Conservation (phyloP, 2,329 filamentous ascomycete genomes). For the Hansfordia pulvinata region DNA sequence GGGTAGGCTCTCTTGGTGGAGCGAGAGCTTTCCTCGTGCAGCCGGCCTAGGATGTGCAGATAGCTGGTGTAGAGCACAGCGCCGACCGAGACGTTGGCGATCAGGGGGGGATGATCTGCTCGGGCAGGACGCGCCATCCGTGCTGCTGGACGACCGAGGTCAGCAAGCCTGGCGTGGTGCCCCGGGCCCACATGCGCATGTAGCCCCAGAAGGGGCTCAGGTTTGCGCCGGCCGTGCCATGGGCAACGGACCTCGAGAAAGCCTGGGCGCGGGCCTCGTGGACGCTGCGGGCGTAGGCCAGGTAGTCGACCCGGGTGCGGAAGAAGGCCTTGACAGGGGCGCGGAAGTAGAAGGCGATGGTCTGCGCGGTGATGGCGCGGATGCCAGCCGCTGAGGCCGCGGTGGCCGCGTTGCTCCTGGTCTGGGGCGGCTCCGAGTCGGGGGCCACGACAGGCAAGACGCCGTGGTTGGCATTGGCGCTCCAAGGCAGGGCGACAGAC, state of each 20-base stretch:
- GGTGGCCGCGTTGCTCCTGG: constrained; percentile 41
- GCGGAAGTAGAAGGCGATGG: constrained; percentile 83
- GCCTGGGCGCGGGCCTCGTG: constrained; percentile 30
- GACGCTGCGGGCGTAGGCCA: constrained; percentile 41
- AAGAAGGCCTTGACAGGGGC: constrained; percentile 90
- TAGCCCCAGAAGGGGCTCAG: constrained; percentile 20
- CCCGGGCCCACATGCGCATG: constrained; percentile 36
- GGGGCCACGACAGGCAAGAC: constrained; percentile 31
- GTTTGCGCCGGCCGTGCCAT: constrained; percentile 19
- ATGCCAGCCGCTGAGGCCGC: constrained; percentile 79
- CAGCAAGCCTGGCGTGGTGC: constrained; percentile 57
- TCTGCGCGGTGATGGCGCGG: constrained; percentile 69
- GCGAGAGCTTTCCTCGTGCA: constrained; percentile 51
- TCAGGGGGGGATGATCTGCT: constrained; percentile 61
- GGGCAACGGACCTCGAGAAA: constrained; percentile 21
- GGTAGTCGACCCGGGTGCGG: constrained; percentile 75
- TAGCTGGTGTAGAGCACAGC: constrained; percentile 67
- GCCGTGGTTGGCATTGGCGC: too few relatives aligned
- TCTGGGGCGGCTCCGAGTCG: constrained; percentile 28
- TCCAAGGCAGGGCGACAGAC: too few relatives aligned
- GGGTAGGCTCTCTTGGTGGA: constrained; percentile 53
- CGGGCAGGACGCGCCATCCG: constrained; percentile 61
- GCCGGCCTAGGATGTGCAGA: constrained; percentile 49
- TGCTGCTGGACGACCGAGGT: constrained; percentile 53
- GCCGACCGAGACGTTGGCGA: constrained; percentile 62